phyloP scores from a whole-genome alignment of 2,329 filamentous ascomycete genomes.

The Tolypocladium cylindrosporum region DNA sequence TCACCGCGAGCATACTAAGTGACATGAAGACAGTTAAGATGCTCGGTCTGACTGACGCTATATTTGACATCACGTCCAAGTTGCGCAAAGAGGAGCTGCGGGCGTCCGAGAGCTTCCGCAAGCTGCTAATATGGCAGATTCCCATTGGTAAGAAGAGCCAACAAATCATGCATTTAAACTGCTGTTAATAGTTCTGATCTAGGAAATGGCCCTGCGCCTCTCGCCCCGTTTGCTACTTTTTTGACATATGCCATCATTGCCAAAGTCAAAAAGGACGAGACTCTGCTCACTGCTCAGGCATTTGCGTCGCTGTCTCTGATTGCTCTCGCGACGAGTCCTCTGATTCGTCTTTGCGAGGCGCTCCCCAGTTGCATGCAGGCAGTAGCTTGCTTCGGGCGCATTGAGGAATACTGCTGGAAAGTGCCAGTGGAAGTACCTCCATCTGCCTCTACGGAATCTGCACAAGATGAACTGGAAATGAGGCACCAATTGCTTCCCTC shows the following conservation, averaged over 20 bases:
- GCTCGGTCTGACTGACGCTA: not conserved
- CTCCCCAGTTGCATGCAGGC: not conserved
- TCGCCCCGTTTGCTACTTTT: not conserved
- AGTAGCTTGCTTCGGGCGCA: not conserved
- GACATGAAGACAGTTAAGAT: slow-evolving; percentile 3
- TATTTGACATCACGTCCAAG: not conserved
- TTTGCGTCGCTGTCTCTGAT: not conserved
- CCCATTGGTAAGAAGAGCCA: not conserved
- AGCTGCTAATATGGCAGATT: not conserved
- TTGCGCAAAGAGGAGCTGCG: not conserved
- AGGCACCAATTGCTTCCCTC: not conserved
- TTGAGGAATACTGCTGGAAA: not conserved
- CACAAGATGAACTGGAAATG: not conserved
- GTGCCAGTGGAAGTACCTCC: not conserved
- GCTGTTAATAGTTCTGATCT: not conserved
- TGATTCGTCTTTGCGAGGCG: not conserved
- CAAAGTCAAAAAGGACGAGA: not conserved
- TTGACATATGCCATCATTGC: not conserved
- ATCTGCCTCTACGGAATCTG: not conserved
- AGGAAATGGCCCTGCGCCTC: not conserved
- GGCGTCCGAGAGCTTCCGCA: not conserved
- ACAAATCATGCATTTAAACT: not conserved
- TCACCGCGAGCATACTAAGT: not conserved
- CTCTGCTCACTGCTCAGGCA: not conserved
- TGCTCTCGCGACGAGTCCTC: not conserved